A percentile compares a stretch with the other conserved stretches of the same genome.
phyloP scores from a whole-genome alignment of 805 yeast genomes.

The Debaryomyces prosopidis region DNA sequence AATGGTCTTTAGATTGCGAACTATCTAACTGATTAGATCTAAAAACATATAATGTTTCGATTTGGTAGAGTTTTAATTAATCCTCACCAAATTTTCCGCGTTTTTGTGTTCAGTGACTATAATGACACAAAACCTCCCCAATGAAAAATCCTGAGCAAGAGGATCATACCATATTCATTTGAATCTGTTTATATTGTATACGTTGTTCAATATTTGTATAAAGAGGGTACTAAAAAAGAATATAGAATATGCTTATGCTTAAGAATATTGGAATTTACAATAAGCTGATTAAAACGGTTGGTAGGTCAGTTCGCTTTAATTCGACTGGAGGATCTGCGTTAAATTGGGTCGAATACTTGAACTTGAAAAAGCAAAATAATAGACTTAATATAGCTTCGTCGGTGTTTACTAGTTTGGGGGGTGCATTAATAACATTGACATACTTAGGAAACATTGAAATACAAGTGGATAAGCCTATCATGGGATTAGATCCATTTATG shows the following conservation, averaged over 20 bases:
- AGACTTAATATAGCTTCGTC: conserved; percentile 69
- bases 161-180: too few species aligned
- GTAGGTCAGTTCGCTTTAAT: conserved; percentile 17
- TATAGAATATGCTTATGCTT: conserved; percentile 5
- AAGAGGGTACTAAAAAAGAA: background rate
- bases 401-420: conserved; percentile 61
- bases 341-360: conserved; percentile 81
- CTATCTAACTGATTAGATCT: background rate
- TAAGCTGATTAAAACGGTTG: background rate
- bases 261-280: conserved; percentile 10
- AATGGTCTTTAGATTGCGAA: background rate
- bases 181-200: too few species aligned
- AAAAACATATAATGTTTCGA: background rate
- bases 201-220: background rate
- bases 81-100: conserved; percentile 1
- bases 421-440: conserved; percentile 69
- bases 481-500: conserved; percentile 88
- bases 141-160: background rate
- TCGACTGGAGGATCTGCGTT: conserved; percentile 26
- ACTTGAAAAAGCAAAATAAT: conserved; percentile 74
- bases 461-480: conserved; percentile 80
- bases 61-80: background rate
- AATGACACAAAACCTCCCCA: background rate
- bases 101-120: background rate
- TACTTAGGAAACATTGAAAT: conserved; percentile 79